These are phyloP conservation scores for Solanum boliviense DNA, from an alignment of 257 asterid species.

Conservation along the genomic window DNA sequence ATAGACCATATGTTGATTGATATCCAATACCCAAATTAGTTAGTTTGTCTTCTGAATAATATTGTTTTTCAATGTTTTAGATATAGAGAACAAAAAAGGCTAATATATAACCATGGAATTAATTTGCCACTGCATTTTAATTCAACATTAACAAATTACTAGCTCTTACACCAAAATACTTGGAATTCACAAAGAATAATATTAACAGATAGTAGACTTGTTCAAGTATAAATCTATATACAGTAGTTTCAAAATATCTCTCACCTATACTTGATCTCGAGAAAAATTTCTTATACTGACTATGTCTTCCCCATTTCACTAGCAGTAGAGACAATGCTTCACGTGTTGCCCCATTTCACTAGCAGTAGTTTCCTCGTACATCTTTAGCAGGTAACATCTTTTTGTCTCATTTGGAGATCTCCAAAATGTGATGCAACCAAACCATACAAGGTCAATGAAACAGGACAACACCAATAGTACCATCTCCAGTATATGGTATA, in stretches of 20 bases:
- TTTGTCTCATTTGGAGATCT: conserved; percentile 36
- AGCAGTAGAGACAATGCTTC: neutral
- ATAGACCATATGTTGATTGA: neutral
- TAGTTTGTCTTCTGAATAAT: neutral
- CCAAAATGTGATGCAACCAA: conserved; percentile 49
- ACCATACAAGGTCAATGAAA: conserved; percentile 55
- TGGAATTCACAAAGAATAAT: too few relatives aligned
- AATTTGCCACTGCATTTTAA: too few relatives aligned
- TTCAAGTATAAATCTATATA: too few relatives aligned
- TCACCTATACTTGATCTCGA: neutral
- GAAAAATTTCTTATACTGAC: neutral
- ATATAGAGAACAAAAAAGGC: neutral
- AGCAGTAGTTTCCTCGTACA: neutral
- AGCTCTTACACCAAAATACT: too few relatives aligned
- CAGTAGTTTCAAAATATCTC: too few relatives aligned
- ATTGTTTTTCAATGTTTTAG: neutral
- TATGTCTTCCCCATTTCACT: neutral
- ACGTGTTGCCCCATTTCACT: neutral
- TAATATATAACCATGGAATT: neutral
- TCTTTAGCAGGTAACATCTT: neutral
- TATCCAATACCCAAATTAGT: neutral
- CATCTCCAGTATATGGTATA: conserved; percentile 75
- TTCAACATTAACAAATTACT: too few relatives aligned
- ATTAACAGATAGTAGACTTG: too few relatives aligned
- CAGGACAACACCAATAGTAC: conserved; percentile 60